Conservation (phyloP, 2,329 filamentous ascomycete genomes). For the Massarina eburnea region DNA sequence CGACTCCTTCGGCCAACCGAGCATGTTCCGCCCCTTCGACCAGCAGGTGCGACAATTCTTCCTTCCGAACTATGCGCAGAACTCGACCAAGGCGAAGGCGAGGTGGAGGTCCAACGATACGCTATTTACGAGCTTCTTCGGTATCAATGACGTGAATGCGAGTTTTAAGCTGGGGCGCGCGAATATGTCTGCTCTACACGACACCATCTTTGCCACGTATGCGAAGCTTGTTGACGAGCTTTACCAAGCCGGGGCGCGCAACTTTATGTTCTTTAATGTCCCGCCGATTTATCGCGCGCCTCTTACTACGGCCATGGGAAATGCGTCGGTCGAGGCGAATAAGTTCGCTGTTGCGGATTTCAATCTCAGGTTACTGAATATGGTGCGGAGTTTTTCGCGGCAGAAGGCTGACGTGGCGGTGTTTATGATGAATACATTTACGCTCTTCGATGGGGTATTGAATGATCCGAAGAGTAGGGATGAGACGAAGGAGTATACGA, state of each 20-base stretch:
- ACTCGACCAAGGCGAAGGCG: not conserved
- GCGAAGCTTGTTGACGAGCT: conserved; percentile 4
- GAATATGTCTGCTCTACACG: not conserved
- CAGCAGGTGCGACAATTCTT: conserved; percentile 5
- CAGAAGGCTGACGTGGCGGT: conserved; percentile 1
- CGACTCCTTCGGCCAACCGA: conserved; percentile 1
- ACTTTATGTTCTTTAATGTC: conserved; percentile 12
- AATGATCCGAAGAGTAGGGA: conserved; percentile 3
- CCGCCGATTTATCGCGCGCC: conserved; percentile 11
- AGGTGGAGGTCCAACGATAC: conserved; percentile 10
- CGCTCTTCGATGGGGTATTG: conserved; percentile 3
- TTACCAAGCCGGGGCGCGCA: conserved; percentile 6
- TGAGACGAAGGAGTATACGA: conserved; percentile 4
- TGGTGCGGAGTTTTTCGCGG: conserved; percentile 1
- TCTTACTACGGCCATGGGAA: not conserved
- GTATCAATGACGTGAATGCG: conserved; percentile 9
- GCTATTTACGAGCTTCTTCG: conserved; percentile 13
- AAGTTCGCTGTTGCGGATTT: conserved; percentile 3
- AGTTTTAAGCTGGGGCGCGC: not conserved
- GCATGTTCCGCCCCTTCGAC: conserved; percentile 3
- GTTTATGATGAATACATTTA: conserved; percentile 7
- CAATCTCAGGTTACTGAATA: conserved; percentile 3
- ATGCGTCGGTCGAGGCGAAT: not conserved
- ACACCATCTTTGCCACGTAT: conserved; percentile 1
- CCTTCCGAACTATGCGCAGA: conserved; percentile 4